A percentile compares a stretch with the other conserved stretches of the same genome.
These are phyloP conservation scores for Thymus quinquecostatus DNA, from an alignment of 257 asterid species.

Conservation along the genomic window DNA sequence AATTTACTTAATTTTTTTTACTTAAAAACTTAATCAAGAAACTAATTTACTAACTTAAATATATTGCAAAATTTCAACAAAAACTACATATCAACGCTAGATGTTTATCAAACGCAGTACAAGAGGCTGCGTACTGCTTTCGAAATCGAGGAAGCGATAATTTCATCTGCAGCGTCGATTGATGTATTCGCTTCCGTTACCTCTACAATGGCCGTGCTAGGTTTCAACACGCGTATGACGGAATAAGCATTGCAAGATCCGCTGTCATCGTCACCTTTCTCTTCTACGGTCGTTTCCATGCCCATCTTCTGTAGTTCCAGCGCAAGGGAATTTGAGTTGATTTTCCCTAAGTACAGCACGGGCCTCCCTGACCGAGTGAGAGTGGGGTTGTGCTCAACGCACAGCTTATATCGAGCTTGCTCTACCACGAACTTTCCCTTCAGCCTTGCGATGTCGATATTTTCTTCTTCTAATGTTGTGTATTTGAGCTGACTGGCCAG, in stretches of 20 bases:
- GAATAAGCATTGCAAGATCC: slow-evolving; percentile 36
- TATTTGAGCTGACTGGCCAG: slow-evolving; percentile 48
- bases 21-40: too few species aligned
- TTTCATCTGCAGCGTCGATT: slow-evolving; percentile 51
- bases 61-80: too few species aligned
- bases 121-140: slow-evolving; percentile 47
- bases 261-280: slow-evolving; percentile 17
- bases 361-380: slow-evolving; percentile 34
- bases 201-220: slow-evolving; percentile 52
- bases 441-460: slow-evolving; percentile 42
- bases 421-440: slow-evolving; percentile 65
- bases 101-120: slow-evolving; percentile 34
- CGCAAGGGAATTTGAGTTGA: slow-evolving; percentile 41
- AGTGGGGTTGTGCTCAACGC: slow-evolving; percentile 38
- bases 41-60: too few species aligned
- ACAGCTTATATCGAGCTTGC: slow-evolving; percentile 54
- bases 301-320: slow-evolving; percentile 49
- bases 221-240: slow-evolving; percentile 49
- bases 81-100: neutral
- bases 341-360: slow-evolving; percentile 50
- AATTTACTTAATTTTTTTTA: too few species aligned
- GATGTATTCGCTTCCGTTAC: slow-evolving; percentile 44
- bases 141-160: slow-evolving; percentile 46
- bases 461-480: slow-evolving; percentile 44
- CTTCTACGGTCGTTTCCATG: slow-evolving; percentile 40